Conservation (phyloP, 1,284 basidiomycete genomes). For the Trametes hirsuta region DNA sequence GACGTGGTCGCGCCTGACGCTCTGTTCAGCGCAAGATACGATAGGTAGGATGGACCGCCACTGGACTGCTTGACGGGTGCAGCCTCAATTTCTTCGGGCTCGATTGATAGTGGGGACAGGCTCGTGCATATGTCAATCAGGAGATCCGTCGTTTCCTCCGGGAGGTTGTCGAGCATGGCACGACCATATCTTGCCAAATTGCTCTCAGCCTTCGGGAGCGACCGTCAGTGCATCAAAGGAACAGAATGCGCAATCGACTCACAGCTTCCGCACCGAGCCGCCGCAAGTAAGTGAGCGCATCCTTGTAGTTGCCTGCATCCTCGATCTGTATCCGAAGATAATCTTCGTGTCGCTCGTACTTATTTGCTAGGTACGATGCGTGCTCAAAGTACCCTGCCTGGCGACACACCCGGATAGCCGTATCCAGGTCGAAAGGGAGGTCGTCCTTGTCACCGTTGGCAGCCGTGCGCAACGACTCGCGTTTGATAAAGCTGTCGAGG, state of each 20-base stretch:
- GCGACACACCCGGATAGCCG: constrained; percentile 94
- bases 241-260: constrained; percentile 36
- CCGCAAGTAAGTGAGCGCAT: constrained; percentile 84
- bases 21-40: constrained; percentile 77
- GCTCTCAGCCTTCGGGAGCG: constrained; percentile 64
- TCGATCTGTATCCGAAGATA: constrained; percentile 95
- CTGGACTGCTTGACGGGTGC: constrained; percentile 33
- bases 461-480: constrained; percentile 58
- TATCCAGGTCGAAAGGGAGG: constrained; percentile 95
- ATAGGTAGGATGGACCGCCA: constrained; percentile 67
- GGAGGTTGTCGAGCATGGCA: constrained; percentile 80
- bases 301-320: constrained; percentile 82
- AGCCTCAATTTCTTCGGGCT: constrained; percentile 44
- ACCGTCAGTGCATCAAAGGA: neutral
- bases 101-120: constrained; percentile 50
- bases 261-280: constrained; percentile 79
- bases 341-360: constrained; percentile 91
- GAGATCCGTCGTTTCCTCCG: constrained; percentile 87
- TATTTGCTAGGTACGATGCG: constrained; percentile 91
- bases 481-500: constrained; percentile 91
- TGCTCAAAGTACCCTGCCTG: constrained; percentile 97
- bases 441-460: constrained; percentile 50
- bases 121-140: constrained; percentile 92
- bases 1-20: constrained; percentile 39
- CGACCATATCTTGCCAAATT: constrained; percentile 86